Base-by-base conservation (phyloP, 306 rosid genomes). In the Arachis stenosperma region DNA sequence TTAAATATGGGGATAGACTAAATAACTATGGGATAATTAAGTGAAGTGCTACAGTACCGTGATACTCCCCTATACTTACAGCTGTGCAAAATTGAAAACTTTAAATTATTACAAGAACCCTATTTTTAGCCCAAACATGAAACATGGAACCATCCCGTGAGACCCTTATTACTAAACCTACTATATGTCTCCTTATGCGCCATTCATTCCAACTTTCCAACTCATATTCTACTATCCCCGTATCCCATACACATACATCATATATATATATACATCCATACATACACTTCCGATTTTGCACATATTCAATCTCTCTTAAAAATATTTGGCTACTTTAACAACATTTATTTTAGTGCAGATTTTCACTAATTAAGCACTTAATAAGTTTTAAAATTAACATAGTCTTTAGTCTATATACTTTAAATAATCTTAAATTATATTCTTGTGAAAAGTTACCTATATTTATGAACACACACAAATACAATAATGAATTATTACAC, bases 61-160 rank as follows among this genome's bases (percentile, higher is more conserved):
- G 69, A 63, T 61, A 40, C 75, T 75, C 57, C 37, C 4, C 4
- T 33, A 2, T 33, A 50, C 50, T 40, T 53, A 46, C 81, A 53
- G 70, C 80, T 75, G 63, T 22, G 36, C 30, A 77, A 77, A 22
- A 22, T 22, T 22, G 27, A 22, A 22, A 36, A 59, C 73, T 73
- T 60, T 65, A 47, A 75, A 47, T 75, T 65, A 47, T 75, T 65
- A 71, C 71, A 75, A 2, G 4, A 59, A 65, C 67, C 80, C 67
- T 50, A 9, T 52, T 64, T 81, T 73, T 77, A 62, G 67, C 73
- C 64, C 76, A 67, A 72, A 43, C 69, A 61, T 43, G 59, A 67
- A 76, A 67, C 60, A 47, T 66, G 76, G 81, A 68, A 46, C 75
- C 76, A 46, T 59, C 67, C 22, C 44, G 48, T 4, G 44, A 46